Conservation (phyloP, 176 grass and related monocot species). For the Eragrostis curvula region DNA sequence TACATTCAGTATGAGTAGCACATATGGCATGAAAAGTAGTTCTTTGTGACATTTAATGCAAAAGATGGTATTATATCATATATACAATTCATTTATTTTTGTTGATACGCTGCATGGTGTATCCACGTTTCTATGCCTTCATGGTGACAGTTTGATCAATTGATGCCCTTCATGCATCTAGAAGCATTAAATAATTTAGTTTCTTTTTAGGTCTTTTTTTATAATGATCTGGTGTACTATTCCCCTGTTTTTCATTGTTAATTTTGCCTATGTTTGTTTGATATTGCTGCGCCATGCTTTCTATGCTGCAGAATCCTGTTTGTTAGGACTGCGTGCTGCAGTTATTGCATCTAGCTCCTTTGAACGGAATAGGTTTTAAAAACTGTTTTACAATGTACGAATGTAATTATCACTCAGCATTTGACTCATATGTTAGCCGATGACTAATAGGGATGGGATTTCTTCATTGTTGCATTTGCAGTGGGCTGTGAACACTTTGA, state of each 20-base stretch:
- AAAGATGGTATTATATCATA: background rate
- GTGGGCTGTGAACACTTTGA: conserved; percentile 81
- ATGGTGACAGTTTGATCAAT: background rate
- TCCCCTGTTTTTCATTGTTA: no score
- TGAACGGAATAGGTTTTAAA: conserved; percentile 14
- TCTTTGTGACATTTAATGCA: conserved; percentile 5
- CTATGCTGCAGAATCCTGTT: no score
- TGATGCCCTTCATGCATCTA: no score
- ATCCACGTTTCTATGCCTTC: no score
- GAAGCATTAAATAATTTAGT: no score
- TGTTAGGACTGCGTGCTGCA: background rate
- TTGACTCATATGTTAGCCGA: background rate
- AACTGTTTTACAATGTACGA: conserved; percentile 5
- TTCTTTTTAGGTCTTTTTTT: no score
- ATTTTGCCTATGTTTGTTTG: no score
- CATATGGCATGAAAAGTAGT: conserved; percentile 18
- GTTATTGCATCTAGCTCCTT: background rate
- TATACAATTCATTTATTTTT: no score
- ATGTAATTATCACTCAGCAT: conserved; percentile 10
- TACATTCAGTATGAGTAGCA: background rate
- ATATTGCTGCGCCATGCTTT: no score
- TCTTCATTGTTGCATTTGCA: conserved; percentile 52
- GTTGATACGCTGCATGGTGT: no score
- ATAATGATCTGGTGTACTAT: no score
- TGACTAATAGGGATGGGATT: conserved; percentile 36